Evolutionary conservation across 805 yeast species (phyloP), one percentile per base, ranked within the genome.

Genomic region (Kluyveromyces starmeri): DNA sequence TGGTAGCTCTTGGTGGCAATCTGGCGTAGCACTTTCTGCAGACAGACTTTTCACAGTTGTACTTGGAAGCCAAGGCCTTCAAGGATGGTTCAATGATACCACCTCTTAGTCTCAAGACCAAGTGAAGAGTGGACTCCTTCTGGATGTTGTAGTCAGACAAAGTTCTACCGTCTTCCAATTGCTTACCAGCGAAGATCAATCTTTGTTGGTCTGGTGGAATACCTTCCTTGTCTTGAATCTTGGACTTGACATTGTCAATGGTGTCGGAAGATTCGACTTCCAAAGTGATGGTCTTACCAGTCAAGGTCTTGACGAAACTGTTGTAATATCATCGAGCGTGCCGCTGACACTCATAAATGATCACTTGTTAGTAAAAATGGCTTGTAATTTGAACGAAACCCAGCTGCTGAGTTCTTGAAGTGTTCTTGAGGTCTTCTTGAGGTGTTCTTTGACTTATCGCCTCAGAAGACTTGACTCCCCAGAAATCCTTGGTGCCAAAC

Each of bases 1-100:
- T 92, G 73, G 97, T 92, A 61, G 98, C 98, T 83, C 97, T 94
- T 73, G 98, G 96, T 66, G 98, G 98, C 67, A 92, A 88, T 80
- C 98, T 92, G 62, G 98, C 96, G 82, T 92, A 92, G 78, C 98
- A 92, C 70, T 88, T 84, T 75, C 98, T 94, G 81, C 98, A 92
- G 69, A 92, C 89, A 53, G 95, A 69, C 75, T 92, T 92, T 55
- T 92, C 98, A 79, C 97, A 92, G 94, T 92, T 92, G 89, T 83
- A 92, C 76, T 92, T 92, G 67, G 96, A 84, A 70, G 98, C 98
- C 64, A 92, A 79, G 61, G 89, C 96, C 77, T 89, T 92, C 64
- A 92, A 81, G 62, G 96, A 86, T 75, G 98, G 98, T 78, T 92
- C 98, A 69, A 92, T 92, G 74, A 92, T 86, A 78, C 94, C 94